Percentiles rank a stretch among this genome's conserved stretches.
Conservation (phyloP, 139 green algal genomes). For the Dunaliella sp. region DNA sequence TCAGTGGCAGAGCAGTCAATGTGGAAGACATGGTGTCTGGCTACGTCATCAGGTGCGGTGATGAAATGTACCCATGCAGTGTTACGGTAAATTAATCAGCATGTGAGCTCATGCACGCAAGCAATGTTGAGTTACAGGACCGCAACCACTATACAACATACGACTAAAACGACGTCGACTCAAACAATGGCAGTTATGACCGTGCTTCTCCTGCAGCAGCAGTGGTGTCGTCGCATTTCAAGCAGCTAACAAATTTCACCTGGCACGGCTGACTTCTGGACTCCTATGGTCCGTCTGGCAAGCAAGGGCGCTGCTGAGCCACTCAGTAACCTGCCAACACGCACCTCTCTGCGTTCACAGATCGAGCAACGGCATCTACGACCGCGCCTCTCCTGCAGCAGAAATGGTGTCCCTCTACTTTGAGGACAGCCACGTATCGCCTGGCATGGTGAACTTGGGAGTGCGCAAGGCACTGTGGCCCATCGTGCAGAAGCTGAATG, state of each 20-base stretch:
- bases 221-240: slow-evolving; percentile 69
- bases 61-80: too few species aligned
- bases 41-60: slow-evolving; percentile 47
- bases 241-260: too few species aligned
- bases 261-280: too few species aligned
- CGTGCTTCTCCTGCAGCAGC: slow-evolving; percentile 39
- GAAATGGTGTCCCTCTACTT: slow-evolving; percentile 73
- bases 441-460: slow-evolving; percentile 67
- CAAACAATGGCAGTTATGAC: slow-evolving; percentile 19
- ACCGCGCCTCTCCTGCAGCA: slow-evolving; percentile 24
- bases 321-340: too few species aligned
- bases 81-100: too few species aligned
- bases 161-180: too few species aligned
- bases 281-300: too few species aligned
- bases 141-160: too few species aligned
- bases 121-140: too few species aligned
- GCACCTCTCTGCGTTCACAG: too few species aligned
- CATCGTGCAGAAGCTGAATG: slow-evolving; percentile 34
- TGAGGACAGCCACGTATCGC: slow-evolving; percentile 61
- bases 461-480: slow-evolving; percentile 73
- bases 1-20: slow-evolving; percentile 33
- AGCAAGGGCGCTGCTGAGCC: too few species aligned
- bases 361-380: slow-evolving; percentile 19
- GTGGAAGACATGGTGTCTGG: slow-evolving; percentile 57
- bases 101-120: too few species aligned